phyloP scores from a whole-genome alignment of 1,284 basidiomycete genomes.

The Rhodofomes roseus region DNA sequence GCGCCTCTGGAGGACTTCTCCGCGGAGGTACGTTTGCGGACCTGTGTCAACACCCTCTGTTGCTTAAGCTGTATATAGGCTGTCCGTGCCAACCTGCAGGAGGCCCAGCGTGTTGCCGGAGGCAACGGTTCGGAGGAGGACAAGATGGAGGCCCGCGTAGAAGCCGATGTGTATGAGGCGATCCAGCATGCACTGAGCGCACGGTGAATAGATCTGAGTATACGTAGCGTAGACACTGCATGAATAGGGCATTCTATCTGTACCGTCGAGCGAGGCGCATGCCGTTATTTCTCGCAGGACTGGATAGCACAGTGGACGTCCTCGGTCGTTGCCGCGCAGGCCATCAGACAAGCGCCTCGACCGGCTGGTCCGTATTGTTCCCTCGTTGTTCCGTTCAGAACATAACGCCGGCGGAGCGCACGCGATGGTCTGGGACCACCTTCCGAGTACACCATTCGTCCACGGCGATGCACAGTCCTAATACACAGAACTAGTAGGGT shows the following conservation, averaged over 20 bases:
- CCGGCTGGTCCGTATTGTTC: neutral
- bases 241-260: neutral
- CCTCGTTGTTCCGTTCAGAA: neutral
- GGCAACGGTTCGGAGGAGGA: conserved; percentile 89
- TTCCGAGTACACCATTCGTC: neutral
- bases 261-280: neutral
- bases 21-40: conserved; percentile 54
- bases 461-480: neutral
- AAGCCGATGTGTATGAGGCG: conserved; percentile 95
- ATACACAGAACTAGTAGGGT: too few relatives aligned
- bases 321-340: neutral
- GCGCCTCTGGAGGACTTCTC: conserved; percentile 93
- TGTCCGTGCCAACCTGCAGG: conserved; percentile 85
- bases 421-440: neutral
- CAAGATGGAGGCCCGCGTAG: conserved; percentile 92
- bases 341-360: neutral
- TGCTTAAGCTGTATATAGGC: conserved; percentile 48
- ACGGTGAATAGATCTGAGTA: conserved; percentile 39
- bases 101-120: conserved; percentile 80
- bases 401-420: neutral
- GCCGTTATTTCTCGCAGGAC: neutral
- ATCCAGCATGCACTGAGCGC: conserved; percentile 79
- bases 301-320: too few relatives aligned
- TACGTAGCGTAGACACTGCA: neutral
- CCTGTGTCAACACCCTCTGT: neutral